Base-by-base conservation (phyloP, 148 eudicot genomes). In the Spergularia marina region DNA sequence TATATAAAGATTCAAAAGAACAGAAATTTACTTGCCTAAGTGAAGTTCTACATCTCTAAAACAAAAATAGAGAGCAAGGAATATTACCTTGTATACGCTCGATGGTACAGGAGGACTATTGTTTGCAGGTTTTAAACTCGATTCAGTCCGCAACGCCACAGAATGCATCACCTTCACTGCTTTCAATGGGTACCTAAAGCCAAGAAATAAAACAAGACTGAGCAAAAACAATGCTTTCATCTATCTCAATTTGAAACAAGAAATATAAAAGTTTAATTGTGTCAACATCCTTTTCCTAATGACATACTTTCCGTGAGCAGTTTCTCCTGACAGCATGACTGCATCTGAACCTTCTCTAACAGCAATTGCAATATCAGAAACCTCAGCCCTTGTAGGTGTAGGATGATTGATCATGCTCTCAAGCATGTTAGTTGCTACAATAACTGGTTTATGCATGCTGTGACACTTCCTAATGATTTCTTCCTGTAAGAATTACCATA, bases 271-370 rank as follows among this genome's bases (percentile, higher is more conserved):
- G 41, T 16, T 14, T 69, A 20, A 30, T 69, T 44, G 12, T 18
- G 3, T 53, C n/a, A 16, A 65, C 30, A 17, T 41, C 65, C 4
- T 30, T 71, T 52, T 20, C 14, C 64, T 65, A 55, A 65, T 52
- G 65, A 86, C 97, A 84, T 88, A 96, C 99, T 96, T 96, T 72
- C 99, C 99, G 74, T 96, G 98, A 65, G 99, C 99, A 79, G 99
- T 96, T 89, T 96, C 99, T 77, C 99, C 99, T 16, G 99, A 96
- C 71, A 96, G 93, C 99, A 96, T 96, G 71, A 96, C 73, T 59
- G 98, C 98, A 79, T 96, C 99, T 70, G 99, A 85, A 80, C 99
- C 98, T 85, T 96, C 97, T 75, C 92, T 82, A 78, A 96, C 99
- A 60, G 99, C 98, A 67, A 96, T 93, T 12, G 99, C 97, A 82